Evolutionary conservation across 768 basidiomycete genomes (phyloP), one percentile per base, ranked within the genome.

Genomic region (Pholiota microspora): DNA sequence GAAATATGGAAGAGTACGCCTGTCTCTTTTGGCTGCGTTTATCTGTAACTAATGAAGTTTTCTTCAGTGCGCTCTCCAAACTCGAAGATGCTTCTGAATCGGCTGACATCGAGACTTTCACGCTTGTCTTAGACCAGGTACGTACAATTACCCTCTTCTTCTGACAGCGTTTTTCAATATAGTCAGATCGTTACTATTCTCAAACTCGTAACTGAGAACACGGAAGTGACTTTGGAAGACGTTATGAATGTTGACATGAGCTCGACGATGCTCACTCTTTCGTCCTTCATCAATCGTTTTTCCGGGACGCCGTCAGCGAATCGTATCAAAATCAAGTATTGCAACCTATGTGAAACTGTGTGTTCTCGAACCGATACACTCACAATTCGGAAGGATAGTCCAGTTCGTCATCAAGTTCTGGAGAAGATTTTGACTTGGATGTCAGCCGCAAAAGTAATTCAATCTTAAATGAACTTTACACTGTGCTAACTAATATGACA

Each of bases 401-500:
- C 71, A 51, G 76, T 83, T 12, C 82, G 91, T 10, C 88, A 91
- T 65, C 76, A 77, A 32, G 80, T 93, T 34, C 74, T 93, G 23
- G 90, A 94, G 55, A 78, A 81, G 28, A 73, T 95, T n/a, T 75
- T 87, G 65, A 84, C 88, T 40, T 96, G 93, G 93, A 82, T 90
- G 36, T 77, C 80, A 49, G 73, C 79, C 7, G 54, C 72, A 13
- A 59, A 64, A 54, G 89, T 89, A 49, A 51, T n/a, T 24, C 10
- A 4, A 7, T 16, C 15, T 29, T n/a, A 9, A 7, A 25, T 53
- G 16, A 45, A 18, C 10, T 2, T 6, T 45, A 24, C 21, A 2
- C 3, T 18, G 24, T 36, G 54, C 47, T 27, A 18, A 51, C 36
- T 29, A 4, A 15, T 40, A 13, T 8, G 23, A 16, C 21, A 6